phyloP scores from a whole-genome alignment of 2,329 filamentous ascomycete genomes.

The Penicillium sp. region DNA sequence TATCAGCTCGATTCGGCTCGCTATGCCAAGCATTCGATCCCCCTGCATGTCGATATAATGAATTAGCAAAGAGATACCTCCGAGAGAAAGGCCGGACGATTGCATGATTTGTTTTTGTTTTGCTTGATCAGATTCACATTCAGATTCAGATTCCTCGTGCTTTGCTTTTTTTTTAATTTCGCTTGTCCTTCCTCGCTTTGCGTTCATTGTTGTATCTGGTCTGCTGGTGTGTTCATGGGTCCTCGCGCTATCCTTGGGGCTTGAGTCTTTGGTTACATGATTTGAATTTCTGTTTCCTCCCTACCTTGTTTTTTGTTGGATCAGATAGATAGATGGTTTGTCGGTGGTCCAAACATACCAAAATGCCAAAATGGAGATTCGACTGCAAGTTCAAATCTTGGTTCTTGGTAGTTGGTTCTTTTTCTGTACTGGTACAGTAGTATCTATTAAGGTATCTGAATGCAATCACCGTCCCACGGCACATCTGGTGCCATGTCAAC shows the following conservation, averaged over 20 bases:
- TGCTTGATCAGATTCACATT: not conserved
- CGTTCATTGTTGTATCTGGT: not conserved
- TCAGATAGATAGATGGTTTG: conserved; percentile 15
- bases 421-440: no score
- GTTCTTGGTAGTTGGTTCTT: not conserved
- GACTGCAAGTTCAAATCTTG: not conserved
- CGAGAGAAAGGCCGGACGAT: conserved; percentile 23
- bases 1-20: conserved; percentile 9
- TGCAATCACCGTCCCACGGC: not conserved
- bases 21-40: conserved; percentile 11
- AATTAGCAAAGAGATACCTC: conserved; percentile 30
- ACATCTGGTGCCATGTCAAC: not conserved
- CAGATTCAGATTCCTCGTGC: not conserved
- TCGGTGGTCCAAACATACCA: conserved; percentile 1
- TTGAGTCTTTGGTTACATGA: not conserved
- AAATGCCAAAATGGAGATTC: conserved; percentile 6
- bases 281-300: not conserved
- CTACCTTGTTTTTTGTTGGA: conserved; percentile 2
- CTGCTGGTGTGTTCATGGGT: not conserved
- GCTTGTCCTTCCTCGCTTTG: not conserved
- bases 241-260: not conserved
- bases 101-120: conserved; percentile 12
- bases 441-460: not conserved
- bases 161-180: not conserved
- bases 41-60: conserved; percentile 26